Base-by-base conservation (phyloP, 2,329 filamentous ascomycete species). In the Monilinia fructigena region DNA sequence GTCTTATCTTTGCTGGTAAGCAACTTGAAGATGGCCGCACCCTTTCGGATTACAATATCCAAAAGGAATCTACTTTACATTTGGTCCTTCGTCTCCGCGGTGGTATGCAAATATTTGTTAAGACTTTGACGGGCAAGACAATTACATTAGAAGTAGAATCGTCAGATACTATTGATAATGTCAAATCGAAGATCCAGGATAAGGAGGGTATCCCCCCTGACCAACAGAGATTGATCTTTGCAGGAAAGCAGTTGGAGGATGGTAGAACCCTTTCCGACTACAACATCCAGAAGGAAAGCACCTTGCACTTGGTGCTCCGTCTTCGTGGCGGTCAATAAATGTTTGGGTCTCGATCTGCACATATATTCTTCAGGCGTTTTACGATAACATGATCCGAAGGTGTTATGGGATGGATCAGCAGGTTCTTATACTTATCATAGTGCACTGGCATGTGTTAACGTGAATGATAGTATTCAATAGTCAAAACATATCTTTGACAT, bases 1-100 rank as follows among this genome's bases (percentile, higher is more conserved):
- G 87, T 77, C 80, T 89, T 65, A 89, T 90, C 75, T 89, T 89
- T 71, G 87, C 87, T 73, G 87, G 87, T 73, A 89, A 89, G 82
- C 87, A 89, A 79, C 74, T 89, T 59, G 89, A 92, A 77, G 89
- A 93, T 74, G 90, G 90, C 66, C 87, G 90, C 35, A 93, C 90
- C 2, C 80, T 93, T n/a, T 89, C 86, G n/a, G 90, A 93, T 76
- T 93, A 93, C 84, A 93, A 93, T 80, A 94, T 94, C 69, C 91
- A 95, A 79, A 91, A 90, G 79, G 88, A 90, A 76, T 88, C 86
- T 6, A 90, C 88, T 1, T 82, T 91, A 16, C 88, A 91, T 78
- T 78, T 90, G 73, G 88, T 90, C 60, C 85, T 90, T 65, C 86
- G 88, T 78, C 84, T 90, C 35, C 87, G 88, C 81, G 88, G 88